A percentile compares a stretch with the other conserved stretches of the same genome.
These are phyloP conservation scores for Hysterangium stoloniferum DNA, from an alignment of 768 basidiomycete species.

Conservation along the genomic window DNA sequence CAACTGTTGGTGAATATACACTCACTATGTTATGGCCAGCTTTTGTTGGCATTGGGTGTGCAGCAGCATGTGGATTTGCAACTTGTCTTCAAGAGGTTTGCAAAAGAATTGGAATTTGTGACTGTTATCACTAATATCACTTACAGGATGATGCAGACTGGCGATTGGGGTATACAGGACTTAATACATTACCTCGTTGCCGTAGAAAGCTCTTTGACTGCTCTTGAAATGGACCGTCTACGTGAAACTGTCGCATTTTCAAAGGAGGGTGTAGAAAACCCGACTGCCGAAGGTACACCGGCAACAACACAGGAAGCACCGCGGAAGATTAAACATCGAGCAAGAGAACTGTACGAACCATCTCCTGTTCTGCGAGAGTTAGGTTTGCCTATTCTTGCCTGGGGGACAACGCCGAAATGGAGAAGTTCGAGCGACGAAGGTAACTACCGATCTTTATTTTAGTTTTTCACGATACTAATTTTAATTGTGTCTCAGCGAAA, in stretches of 20 bases:
- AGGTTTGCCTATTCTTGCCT: constrained; percentile 77
- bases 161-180: constrained; percentile 83
- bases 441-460: constrained; percentile 21
- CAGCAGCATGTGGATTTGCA: constrained; percentile 90
- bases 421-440: constrained; percentile 79
- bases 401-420: constrained; percentile 80
- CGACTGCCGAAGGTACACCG: constrained; percentile 40
- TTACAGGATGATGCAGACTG: constrained; percentile 76
- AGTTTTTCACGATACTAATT: background rate
- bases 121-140: background rate
- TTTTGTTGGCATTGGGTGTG: constrained; percentile 70
- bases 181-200: constrained; percentile 83
- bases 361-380: constrained; percentile 60
- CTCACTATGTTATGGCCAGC: background rate
- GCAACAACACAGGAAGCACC: constrained; percentile 39
- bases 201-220: constrained; percentile 54
- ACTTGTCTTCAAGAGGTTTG: constrained; percentile 80
- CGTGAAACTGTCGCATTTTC: constrained; percentile 69
- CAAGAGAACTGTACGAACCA: constrained; percentile 83
- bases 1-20: background rate
- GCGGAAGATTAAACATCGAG: constrained; percentile 47
- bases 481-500: constrained; percentile 45
- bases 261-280: constrained; percentile 33
- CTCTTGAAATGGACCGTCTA: constrained; percentile 50
- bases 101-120: background rate